These are phyloP conservation scores for Alloascoidea africana DNA, from an alignment of 805 yeast genomes.

Conservation along the genomic window DNA sequence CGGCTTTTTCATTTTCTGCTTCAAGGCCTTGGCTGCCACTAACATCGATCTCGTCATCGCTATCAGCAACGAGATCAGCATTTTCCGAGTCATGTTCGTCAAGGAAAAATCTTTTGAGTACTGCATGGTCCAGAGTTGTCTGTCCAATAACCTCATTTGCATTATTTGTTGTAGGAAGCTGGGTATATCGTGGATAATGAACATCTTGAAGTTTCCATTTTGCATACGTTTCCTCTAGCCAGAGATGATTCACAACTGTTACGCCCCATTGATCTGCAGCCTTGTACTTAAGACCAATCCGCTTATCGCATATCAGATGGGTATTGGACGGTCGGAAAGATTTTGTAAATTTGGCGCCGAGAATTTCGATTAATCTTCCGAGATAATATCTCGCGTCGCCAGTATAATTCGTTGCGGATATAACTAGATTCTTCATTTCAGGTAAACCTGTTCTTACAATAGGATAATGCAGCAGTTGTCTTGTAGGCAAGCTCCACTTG, in stretches of 20 bases:
- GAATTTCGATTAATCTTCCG: slow-evolving; percentile 38
- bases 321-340: slow-evolving; percentile 53
- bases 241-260: slow-evolving; percentile 57
- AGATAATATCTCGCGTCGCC: slow-evolving; percentile 76
- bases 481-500: slow-evolving; percentile 38
- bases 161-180: slow-evolving; percentile 25
- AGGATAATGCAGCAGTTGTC: slow-evolving; percentile 58
- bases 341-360: slow-evolving; percentile 69
- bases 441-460: slow-evolving; percentile 30
- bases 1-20: not conserved
- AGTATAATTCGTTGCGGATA: slow-evolving; percentile 66
- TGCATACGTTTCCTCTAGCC: slow-evolving; percentile 75
- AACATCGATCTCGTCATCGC: not conserved
- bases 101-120: slow-evolving; percentile 24
- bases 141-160: slow-evolving; percentile 36
- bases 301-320: slow-evolving; percentile 43
- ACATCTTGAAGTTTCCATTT: slow-evolving; percentile 41
- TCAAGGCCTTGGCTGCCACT: no score
- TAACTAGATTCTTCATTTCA: slow-evolving; percentile 35
- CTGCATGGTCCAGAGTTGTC: slow-evolving; percentile 27
- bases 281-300: slow-evolving; percentile 61
- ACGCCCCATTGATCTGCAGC: slow-evolving; percentile 63
- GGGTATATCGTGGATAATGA: slow-evolving; percentile 28
- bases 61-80: no score
- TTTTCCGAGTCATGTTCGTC: not conserved